These are phyloP conservation scores for Jamesozyma lodderae DNA, from an alignment of 805 yeast species.

Conservation along the genomic window DNA sequence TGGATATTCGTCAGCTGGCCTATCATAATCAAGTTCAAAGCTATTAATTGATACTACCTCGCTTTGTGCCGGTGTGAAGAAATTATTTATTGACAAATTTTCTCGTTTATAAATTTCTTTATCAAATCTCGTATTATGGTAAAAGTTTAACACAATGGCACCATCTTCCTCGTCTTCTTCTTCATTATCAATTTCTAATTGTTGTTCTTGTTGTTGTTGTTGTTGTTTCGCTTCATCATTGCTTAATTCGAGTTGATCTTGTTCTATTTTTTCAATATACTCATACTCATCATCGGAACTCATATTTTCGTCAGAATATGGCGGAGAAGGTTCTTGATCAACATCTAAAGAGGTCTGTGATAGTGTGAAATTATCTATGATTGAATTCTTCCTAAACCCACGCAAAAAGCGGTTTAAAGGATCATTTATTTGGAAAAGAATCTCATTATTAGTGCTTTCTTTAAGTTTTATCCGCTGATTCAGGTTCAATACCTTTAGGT, in stretches of 20 bases:
- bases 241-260: no score
- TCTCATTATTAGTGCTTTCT: no score
- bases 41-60: conserved; percentile 13
- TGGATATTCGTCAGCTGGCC: neutral
- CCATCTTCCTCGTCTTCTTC: conserved; percentile 11
- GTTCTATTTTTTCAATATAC: neutral
- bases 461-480: no score
- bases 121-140: conserved; percentile 5
- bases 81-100: neutral
- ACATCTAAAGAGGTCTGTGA: no score
- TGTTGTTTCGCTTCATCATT: neutral
- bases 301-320: neutral
- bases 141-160: conserved; percentile 20
- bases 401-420: no score
- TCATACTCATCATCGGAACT: neutral
- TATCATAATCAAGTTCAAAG: conserved; percentile 2
- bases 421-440: no score
- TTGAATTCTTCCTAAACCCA: no score
- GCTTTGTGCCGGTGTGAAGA: conserved; percentile 7
- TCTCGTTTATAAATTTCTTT: neutral
- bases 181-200: neutral
- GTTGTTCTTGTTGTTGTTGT: neutral
- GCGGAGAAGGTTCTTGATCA: conserved; percentile 4
- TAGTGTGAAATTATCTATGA: no score
- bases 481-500: no score